These are phyloP conservation scores for Syncephalis fuscata DNA, from an alignment of 371 early-diverging fungal species.

Conservation along the genomic window DNA sequence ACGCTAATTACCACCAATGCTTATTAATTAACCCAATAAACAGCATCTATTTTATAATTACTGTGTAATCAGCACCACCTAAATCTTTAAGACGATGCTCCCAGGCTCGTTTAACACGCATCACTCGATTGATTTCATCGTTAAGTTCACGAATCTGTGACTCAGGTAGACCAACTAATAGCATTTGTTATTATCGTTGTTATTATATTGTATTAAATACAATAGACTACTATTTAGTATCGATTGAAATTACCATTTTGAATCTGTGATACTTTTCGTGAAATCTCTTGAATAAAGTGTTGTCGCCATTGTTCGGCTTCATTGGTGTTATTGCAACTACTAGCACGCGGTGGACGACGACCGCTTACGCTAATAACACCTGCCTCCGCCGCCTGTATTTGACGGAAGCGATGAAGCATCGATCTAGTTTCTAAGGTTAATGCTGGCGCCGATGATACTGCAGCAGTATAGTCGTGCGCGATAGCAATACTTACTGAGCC, in stretches of 20 bases:
- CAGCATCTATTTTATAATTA: constrained; percentile 13
- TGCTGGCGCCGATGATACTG: background rate
- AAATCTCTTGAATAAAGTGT: constrained; percentile 73
- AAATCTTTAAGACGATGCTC: constrained; percentile 79
- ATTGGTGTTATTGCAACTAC: constrained; percentile 39
- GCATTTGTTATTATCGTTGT: background rate
- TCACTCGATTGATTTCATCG: constrained; percentile 86
- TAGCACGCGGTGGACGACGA: constrained; percentile 60
- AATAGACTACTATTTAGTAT: background rate
- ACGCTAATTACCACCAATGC: constrained; percentile 20
- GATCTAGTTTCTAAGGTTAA: constrained; percentile 11
- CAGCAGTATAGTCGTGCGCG: too few species aligned
- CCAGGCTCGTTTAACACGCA: constrained; percentile 86
- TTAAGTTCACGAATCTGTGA: constrained; percentile 87
- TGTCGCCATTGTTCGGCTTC: constrained; percentile 86
- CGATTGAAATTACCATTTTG: constrained; percentile 63
- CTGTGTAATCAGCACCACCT: constrained; percentile 88
- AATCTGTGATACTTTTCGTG: constrained; percentile 74
- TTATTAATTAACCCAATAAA: background rate
- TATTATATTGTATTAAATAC: background rate
- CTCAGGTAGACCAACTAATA: constrained; percentile 59
- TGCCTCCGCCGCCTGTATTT: constrained; percentile 76
- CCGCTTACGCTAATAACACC: constrained; percentile 43
- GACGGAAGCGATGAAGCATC: constrained; percentile 92
- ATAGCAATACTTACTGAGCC: constrained; percentile 46